Evolutionary conservation across 2,329 filamentous ascomycete species (phyloP).

Genomic region (Xylariaceae sp.): DNA sequence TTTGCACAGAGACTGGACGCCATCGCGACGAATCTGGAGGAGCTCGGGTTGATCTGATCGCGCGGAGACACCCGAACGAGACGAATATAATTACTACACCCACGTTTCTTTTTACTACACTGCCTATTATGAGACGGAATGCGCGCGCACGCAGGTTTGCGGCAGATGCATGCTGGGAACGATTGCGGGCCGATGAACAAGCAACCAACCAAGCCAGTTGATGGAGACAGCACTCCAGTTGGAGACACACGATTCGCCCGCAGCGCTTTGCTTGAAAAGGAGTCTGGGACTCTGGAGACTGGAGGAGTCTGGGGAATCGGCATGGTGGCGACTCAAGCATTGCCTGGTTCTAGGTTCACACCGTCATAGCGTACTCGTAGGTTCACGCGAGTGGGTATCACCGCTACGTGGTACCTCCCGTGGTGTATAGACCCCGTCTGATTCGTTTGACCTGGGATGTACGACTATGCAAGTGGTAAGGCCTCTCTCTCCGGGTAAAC

Average conservation of each 20-base stretch:
- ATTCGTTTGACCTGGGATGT: conserved; percentile 33
- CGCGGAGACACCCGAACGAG: neutral
- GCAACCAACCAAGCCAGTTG: conserved; percentile 8
- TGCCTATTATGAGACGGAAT: neutral
- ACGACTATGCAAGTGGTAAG: conserved; percentile 13
- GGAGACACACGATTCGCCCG: conserved; percentile 8
- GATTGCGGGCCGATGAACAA: neutral
- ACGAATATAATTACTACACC: neutral
- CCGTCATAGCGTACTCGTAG: conserved; percentile 1
- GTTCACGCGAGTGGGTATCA: conserved; percentile 2
- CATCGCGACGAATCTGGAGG: conserved; percentile 36
- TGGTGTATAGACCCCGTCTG: conserved; percentile 35
- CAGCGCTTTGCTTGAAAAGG: neutral
- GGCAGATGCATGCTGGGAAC: neutral
- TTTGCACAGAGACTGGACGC: conserved; percentile 32
- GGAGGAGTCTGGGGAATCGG: too few relatives aligned
- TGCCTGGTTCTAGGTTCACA: conserved; percentile 4
- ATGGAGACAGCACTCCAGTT: conserved; percentile 4
- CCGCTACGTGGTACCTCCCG: conserved; percentile 27
- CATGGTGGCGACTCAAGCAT: neutral
- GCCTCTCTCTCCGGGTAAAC: conserved; percentile 3
- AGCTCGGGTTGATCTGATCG: conserved; percentile 38
- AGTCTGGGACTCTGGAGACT: too few relatives aligned
- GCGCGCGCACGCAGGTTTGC: neutral
- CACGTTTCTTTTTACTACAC: neutral